phyloP scores from a whole-genome alignment of 306 rosid genomes.

The Hylodesmum podocarpum region DNA sequence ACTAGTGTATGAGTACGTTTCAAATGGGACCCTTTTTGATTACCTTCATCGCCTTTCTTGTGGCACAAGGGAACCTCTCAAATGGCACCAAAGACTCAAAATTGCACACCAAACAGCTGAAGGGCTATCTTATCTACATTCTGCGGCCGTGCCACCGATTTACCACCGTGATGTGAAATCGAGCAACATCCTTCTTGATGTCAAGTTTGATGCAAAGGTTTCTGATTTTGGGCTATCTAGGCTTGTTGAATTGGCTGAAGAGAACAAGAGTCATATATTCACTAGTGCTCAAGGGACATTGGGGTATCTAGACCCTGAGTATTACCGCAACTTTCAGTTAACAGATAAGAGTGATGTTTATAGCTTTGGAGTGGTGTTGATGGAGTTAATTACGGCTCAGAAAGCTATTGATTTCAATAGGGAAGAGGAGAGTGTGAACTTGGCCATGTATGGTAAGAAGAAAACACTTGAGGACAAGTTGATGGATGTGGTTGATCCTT shows the following conservation, averaged over 20 bases:
- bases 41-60: constrained; percentile 43
- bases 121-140: constrained; percentile 56
- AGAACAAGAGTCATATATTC: constrained; percentile 39
- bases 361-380: constrained; percentile 55
- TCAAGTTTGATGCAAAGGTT: constrained; percentile 47
- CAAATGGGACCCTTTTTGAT: constrained; percentile 56
- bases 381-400: constrained; percentile 51
- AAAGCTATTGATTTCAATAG: constrained; percentile 61
- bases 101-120: constrained; percentile 52
- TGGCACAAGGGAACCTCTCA: constrained; percentile 9
- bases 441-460: constrained; percentile 52
- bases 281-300: constrained; percentile 57
- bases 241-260: constrained; percentile 48
- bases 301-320: constrained; percentile 60
- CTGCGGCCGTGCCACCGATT: constrained; percentile 49
- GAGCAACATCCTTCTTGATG: constrained; percentile 54
- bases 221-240: constrained; percentile 61
- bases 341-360: constrained; percentile 67
- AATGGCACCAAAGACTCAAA: constrained; percentile 48
- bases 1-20: constrained; percentile 42
- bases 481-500: constrained; percentile 50
- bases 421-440: constrained; percentile 58
- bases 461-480: constrained; percentile 38
- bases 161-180: constrained; percentile 62
- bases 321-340: constrained; percentile 44